A percentile compares a stretch with the other conserved stretches of the same genome.
Evolutionary conservation across 2,329 filamentous ascomycete species (phyloP).

Genomic region (Penicillium sp.): DNA sequence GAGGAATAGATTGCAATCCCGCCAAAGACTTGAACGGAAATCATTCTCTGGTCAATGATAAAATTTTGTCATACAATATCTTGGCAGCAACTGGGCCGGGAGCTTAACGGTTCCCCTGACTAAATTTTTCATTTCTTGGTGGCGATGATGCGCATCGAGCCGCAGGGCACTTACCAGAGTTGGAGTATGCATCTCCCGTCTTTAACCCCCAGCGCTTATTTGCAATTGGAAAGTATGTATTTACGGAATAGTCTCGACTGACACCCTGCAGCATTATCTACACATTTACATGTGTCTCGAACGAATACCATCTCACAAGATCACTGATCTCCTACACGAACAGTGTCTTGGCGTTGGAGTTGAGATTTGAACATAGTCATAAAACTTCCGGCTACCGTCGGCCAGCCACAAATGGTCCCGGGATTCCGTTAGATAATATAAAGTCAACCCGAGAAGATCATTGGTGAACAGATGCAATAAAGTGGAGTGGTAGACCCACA

Average conservation of each 20-base stretch:
- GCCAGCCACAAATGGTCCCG: slow-evolving; percentile 5
- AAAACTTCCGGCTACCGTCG: slow-evolving; percentile 15
- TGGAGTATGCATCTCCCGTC: not conserved
- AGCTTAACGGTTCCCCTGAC: slow-evolving; percentile 6
- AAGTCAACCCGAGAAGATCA: slow-evolving; percentile 3
- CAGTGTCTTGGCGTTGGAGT: slow-evolving; percentile 6
- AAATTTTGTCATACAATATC: not conserved
- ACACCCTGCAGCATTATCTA: not conserved
- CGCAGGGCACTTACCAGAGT: not conserved
- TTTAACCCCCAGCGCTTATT: not conserved
- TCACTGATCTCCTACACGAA: not conserved
- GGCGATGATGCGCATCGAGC: slow-evolving; percentile 11
- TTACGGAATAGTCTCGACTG: too few relatives aligned
- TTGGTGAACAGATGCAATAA: not conserved
- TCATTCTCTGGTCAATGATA: not conserved
- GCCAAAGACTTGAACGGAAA: not conserved
- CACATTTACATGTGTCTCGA: too few relatives aligned
- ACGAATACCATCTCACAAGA: too few relatives aligned
- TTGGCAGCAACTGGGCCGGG: not conserved
- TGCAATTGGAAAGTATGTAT: too few relatives aligned
- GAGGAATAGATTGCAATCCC: not conserved
- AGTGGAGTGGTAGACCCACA: slow-evolving; percentile 3
- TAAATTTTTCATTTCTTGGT: not conserved
- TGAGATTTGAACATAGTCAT: not conserved
- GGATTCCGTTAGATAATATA: slow-evolving; percentile 20